Base-by-base conservation (phyloP, 2,329 filamentous ascomycete species). In the Colletotrichum horii region DNA sequence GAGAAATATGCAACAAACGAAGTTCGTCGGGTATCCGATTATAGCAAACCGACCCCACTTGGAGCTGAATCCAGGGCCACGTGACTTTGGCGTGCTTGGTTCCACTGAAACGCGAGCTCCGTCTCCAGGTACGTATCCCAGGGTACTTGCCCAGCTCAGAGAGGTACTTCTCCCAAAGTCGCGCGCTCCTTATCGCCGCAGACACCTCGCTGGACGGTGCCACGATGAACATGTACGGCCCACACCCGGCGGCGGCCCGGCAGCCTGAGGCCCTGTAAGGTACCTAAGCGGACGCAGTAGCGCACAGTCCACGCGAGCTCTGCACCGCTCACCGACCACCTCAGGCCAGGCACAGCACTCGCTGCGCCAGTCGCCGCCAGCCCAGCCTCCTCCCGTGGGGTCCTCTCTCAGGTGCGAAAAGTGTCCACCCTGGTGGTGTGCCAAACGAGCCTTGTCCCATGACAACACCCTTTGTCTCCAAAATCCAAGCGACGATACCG, bases 221-320 rank as follows among this genome's bases (percentile, higher is more conserved):
- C 71, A 19, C 22, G 6, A 19, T 66, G 48, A 16, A 26, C 19
- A 38, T 64, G 22, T 16, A 22, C 14, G 12, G 14, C 30, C 26
- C 26, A 11, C 56, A 30, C 8, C 34, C 61, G 24, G 34, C 38
- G 64, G 24, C 62, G 52, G 34, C 70, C 52, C 28, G 22, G 34
- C 38, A 11, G 43, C 67, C 67, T 74, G 60, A 74, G 66, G 48
- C 67, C 67, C 61, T 61, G 19, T 9, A n/a, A 22, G 30, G 28
- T 30, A 22, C 43, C n/a, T 48, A 22, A 22, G 43, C 43, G n/a
- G 16, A 62, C 30, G 24, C 30, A 62, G 28, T 28, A 28, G 19
- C 56, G 71, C 71, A 74, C 71, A 70, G 66, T 74, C 71, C 71
- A 74, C 71, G 64, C n/a, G 58, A 30, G 61, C 70, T 38, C 24